phyloP scores from a whole-genome alignment of 306 rosid genomes.

The Notholithocarpus densiflorus region DNA sequence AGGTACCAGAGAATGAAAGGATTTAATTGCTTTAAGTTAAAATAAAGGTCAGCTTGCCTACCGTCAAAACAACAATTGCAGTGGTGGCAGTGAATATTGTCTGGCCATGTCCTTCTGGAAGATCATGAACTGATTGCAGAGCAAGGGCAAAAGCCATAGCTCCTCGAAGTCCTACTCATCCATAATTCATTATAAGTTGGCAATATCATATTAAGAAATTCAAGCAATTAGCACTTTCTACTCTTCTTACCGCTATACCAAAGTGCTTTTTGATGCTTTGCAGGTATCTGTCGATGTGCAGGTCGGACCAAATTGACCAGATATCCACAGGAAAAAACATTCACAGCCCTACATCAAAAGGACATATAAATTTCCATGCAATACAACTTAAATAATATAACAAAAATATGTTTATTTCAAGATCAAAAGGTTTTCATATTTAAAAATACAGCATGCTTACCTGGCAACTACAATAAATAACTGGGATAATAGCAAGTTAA shows the following conservation, averaged over 20 bases:
- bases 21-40: constrained; percentile 13
- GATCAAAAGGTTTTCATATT: constrained; percentile 12
- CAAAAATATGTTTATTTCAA: constrained; percentile 1
- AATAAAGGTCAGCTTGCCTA: constrained; percentile 32
- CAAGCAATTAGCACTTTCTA: constrained; percentile 15
- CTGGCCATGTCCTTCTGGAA: constrained; percentile 99
- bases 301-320: constrained; percentile 90
- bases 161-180: constrained; percentile 83
- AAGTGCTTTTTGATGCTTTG: constrained; percentile 86
- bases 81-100: constrained; percentile 97
- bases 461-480: constrained; percentile 89
- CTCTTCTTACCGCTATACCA: constrained; percentile 88
- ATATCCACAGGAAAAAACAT: constrained; percentile 94
- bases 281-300: constrained; percentile 68
- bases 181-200: constrained; percentile 16
- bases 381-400: constrained; percentile 23
- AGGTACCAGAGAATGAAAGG: constrained; percentile 2
- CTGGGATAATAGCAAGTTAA: constrained; percentile 54
- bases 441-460: constrained; percentile 40
- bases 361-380: not conserved
- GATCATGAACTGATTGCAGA: constrained; percentile 95
- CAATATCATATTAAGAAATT: not conserved
- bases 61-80: constrained; percentile 96
- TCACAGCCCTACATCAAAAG: constrained; percentile 70
- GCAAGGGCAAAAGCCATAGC: constrained; percentile 99